These are phyloP conservation scores for Colletotrichum kahawae DNA, from an alignment of 2,329 filamentous ascomycete genomes.

Conservation along the genomic window DNA sequence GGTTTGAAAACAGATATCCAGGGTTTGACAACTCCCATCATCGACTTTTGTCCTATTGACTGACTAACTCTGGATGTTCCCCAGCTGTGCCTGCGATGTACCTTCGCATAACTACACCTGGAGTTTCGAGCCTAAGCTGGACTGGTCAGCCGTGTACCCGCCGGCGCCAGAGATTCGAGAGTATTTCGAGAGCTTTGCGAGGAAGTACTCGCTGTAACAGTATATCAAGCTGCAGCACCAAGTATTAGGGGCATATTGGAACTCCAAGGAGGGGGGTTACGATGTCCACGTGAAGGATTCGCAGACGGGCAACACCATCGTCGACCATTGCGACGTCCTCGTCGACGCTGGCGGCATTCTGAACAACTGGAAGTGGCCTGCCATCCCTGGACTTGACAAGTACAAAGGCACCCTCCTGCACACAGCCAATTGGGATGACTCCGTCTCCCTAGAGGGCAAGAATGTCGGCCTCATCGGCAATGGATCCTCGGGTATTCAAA, in stretches of 20 bases:
- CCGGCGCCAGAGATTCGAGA: slow-evolving; percentile 44
- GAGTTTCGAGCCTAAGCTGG: slow-evolving; percentile 58
- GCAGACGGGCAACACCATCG: slow-evolving; percentile 29
- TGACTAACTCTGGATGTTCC: background rate
- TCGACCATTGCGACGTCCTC: slow-evolving; percentile 51
- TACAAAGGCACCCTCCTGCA: slow-evolving; percentile 57
- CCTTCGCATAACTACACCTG: slow-evolving; percentile 57
- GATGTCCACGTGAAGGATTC: slow-evolving; percentile 38
- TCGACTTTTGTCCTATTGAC: background rate
- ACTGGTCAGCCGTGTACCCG: slow-evolving; percentile 58
- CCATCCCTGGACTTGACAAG: slow-evolving; percentile 47
- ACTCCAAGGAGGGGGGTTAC: slow-evolving; percentile 36
- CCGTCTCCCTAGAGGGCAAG: slow-evolving; percentile 39
- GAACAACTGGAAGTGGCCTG: slow-evolving; percentile 60
- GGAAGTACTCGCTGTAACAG: slow-evolving; percentile 40
- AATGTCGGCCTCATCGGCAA: slow-evolving; percentile 49
- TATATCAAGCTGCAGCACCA: slow-evolving; percentile 33
- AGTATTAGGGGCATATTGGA: slow-evolving; percentile 38
- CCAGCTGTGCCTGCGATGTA: slow-evolving; percentile 51
- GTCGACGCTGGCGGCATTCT: slow-evolving; percentile 53
- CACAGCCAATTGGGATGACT: slow-evolving; percentile 57
- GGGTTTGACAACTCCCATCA: slow-evolving; percentile 31
- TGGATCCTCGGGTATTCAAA: slow-evolving; percentile 49
- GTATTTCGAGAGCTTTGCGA: slow-evolving; percentile 50
- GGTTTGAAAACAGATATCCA: slow-evolving; percentile 55